phyloP scores from a whole-genome alignment of 163 green algal genomes.

The Scenedesmus sp. region DNA sequence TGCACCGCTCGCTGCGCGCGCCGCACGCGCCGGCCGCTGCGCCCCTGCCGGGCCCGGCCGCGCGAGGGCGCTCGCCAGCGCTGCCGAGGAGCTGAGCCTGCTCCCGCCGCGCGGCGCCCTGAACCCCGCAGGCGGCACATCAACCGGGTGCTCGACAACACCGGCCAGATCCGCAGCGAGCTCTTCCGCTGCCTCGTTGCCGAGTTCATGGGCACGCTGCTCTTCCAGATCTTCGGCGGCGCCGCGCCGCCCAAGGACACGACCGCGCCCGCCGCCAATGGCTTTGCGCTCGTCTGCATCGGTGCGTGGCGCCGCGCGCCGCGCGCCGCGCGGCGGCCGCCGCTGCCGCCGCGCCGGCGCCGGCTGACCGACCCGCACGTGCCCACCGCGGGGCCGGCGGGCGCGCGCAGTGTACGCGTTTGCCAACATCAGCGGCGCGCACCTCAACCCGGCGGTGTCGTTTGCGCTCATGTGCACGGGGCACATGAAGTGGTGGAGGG shows the following conservation, averaged over 20 bases:
- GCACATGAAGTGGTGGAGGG: conserved; percentile 76
- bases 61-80: background rate
- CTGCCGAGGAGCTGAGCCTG: no score
- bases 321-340: background rate
- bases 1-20: no score
- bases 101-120: no score
- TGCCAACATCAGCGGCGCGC: conserved; percentile 73
- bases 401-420: conserved; percentile 75
- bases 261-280: conserved; percentile 64
- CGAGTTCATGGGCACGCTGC: conserved; percentile 66
- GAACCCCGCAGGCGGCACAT: conserved; percentile 38
- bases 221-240: conserved; percentile 72
- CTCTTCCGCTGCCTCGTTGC: conserved; percentile 58
- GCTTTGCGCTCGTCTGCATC: conserved; percentile 64
- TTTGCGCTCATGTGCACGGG: conserved; percentile 78
- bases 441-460: conserved; percentile 83
- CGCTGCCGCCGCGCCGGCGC: background rate
- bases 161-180: conserved; percentile 60
- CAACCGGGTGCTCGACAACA: conserved; percentile 54
- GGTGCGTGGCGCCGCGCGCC: conserved; percentile 48
- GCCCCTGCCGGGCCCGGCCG: background rate
- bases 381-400: no score
- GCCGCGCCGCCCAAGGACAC: conserved; percentile 65
- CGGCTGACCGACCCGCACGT: no score
- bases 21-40: background rate